phyloP scores from a whole-genome alignment of 768 basidiomycete species.

The Lentinula detonsa region DNA sequence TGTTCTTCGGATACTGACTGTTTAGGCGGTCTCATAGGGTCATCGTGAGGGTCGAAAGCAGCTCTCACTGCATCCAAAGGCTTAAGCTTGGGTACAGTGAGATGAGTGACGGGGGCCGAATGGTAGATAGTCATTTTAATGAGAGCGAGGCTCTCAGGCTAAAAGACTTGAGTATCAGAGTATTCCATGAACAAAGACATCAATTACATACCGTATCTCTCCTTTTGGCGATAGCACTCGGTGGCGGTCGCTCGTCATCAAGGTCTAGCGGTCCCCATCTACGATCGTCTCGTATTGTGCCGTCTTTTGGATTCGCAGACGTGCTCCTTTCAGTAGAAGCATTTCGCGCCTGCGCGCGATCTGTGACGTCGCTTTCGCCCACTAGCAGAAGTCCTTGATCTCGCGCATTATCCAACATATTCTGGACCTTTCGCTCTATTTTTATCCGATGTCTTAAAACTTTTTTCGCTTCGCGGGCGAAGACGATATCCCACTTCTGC shows the following conservation, averaged over 20 bases:
- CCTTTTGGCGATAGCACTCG: slow-evolving; percentile 64
- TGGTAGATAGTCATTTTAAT: slow-evolving; percentile 52
- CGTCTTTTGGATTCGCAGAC: slow-evolving; percentile 10
- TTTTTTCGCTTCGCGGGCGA: slow-evolving; percentile 30
- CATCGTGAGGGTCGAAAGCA: slow-evolving; percentile 43
- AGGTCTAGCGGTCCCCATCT: slow-evolving; percentile 56
- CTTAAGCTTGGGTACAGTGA: slow-evolving; percentile 42
- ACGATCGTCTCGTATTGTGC: slow-evolving; percentile 31
- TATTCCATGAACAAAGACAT: neutral
- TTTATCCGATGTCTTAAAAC: slow-evolving; percentile 38
- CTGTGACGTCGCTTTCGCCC: slow-evolving; percentile 1
- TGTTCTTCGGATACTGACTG: slow-evolving; percentile 58
- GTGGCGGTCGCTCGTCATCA: slow-evolving; percentile 62
- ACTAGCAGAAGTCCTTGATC: slow-evolving; percentile 33
- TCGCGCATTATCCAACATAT: slow-evolving; percentile 37
- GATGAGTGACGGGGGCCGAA: slow-evolving; percentile 48
- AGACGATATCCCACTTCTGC: slow-evolving; percentile 55
- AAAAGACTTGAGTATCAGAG: neutral
- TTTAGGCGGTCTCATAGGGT: slow-evolving; percentile 36
- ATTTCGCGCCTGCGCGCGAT: slow-evolving; percentile 4
- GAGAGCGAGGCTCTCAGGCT: slow-evolving; percentile 51
- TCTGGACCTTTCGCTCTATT: slow-evolving; percentile 38
- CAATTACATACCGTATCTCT: slow-evolving; percentile 50
- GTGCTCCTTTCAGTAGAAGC: slow-evolving; percentile 9
- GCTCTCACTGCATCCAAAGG: slow-evolving; percentile 38